Conservation (phyloP, 2,329 filamentous ascomycete species). For the Phialocephala subalpina region DNA sequence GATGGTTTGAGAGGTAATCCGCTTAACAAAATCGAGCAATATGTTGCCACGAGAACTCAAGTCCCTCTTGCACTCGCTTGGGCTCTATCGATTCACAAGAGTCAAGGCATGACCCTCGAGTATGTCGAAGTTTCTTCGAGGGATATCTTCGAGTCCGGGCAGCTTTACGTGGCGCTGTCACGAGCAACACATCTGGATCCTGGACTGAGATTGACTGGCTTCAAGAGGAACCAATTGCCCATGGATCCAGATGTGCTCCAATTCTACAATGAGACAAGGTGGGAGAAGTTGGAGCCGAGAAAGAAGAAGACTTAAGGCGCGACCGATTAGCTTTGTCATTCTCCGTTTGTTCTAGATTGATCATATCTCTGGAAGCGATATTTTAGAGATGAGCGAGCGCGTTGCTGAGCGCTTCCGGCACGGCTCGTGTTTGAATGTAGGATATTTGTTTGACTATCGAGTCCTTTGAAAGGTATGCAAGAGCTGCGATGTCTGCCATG, state of each 20-base stretch:
- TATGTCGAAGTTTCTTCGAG: constrained; percentile 37
- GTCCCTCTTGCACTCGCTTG: constrained; percentile 89
- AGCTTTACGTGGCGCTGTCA: constrained; percentile 41
- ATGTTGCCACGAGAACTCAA: constrained; percentile 47
- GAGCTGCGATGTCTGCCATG: background rate
- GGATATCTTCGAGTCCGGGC: constrained; percentile 40
- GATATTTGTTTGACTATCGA: background rate
- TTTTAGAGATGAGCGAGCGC: background rate
- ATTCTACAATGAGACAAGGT: constrained; percentile 38
- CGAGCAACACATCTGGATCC: constrained; percentile 34
- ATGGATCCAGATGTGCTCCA: constrained; percentile 38
- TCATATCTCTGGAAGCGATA: background rate
- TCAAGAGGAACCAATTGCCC: constrained; percentile 27
- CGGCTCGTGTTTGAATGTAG: background rate
- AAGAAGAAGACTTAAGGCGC: background rate
- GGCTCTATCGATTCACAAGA: constrained; percentile 97
- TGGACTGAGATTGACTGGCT: constrained; percentile 38
- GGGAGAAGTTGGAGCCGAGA: constrained; percentile 30
- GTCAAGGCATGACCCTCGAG: constrained; percentile 80
- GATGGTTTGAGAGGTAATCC: constrained; percentile 21
- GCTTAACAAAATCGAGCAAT: constrained; percentile 9
- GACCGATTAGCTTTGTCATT: background rate
- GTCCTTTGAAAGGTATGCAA: background rate
- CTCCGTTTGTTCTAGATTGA: background rate
- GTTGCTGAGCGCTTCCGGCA: background rate